phyloP scores from a whole-genome alignment of 176 grass and related monocot genomes.

The Hsuehochloa calcarea region DNA sequence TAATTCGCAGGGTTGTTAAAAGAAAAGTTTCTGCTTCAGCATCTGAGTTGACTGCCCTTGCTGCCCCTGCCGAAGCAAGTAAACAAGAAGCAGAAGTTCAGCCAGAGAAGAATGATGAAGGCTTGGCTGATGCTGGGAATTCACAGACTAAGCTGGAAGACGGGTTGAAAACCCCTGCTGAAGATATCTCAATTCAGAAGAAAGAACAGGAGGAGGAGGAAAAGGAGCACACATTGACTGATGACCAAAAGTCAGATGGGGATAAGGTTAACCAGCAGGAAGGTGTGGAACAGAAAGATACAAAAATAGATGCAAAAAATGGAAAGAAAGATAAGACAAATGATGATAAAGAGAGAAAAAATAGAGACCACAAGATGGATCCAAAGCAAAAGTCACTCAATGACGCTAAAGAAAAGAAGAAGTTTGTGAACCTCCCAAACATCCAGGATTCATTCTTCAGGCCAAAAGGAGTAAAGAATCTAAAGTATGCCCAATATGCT shows the following conservation, averaged over 20 bases:
- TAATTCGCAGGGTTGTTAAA: conserved; percentile 91
- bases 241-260: conserved; percentile 13
- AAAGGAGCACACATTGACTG: conserved; percentile 23
- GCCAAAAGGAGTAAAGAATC: conserved; percentile 66
- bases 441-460: conserved; percentile 91
- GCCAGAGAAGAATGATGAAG: conserved; percentile 50
- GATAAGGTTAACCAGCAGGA: conserved; percentile 45
- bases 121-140: conserved; percentile 15
- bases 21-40: conserved; percentile 56
- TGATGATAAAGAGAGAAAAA: conserved; percentile 65
- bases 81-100: conserved; percentile 45
- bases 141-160: conserved; percentile 45
- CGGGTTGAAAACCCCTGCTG: conserved; percentile 39
- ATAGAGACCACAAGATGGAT: conserved; percentile 56
- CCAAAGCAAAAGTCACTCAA: conserved; percentile 46
- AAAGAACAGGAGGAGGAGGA: conserved; percentile 42
- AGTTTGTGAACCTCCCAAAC: conserved; percentile 68
- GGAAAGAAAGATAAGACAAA: conserved; percentile 51
- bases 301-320: conserved; percentile 46
- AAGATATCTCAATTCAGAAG: conserved; percentile 47
- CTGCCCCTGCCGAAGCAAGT: conserved; percentile 46
- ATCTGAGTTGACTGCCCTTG: conserved; percentile 30
- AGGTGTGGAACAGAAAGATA: conserved; percentile 42
- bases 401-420: conserved; percentile 63
- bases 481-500: conserved; percentile 60